Percentiles rank a stretch among this genome's conserved stretches.
phyloP scores from a whole-genome alignment of 768 basidiomycete species.

The Megacollybia marginata region DNA sequence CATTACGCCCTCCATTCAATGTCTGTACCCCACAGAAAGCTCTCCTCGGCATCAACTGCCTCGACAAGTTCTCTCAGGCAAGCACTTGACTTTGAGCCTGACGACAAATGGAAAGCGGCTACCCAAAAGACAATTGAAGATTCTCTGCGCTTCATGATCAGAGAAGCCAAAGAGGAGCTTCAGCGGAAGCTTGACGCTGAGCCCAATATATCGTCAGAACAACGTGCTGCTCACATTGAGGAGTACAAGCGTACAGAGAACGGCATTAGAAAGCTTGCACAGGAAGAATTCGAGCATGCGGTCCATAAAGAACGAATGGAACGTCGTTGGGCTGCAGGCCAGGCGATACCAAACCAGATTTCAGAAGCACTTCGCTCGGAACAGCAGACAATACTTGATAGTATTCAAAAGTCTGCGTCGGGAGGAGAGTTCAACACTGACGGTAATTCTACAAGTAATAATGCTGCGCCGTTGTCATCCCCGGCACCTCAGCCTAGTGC shows the following conservation, averaged over 20 bases:
- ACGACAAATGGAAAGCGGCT: constrained; percentile 45
- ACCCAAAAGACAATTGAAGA: constrained; percentile 44
- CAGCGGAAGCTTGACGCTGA: not conserved
- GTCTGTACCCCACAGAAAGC: constrained; percentile 19
- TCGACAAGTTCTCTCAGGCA: constrained; percentile 8
- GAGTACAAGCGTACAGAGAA: not conserved
- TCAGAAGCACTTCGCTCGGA: not conserved
- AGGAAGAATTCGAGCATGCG: not conserved
- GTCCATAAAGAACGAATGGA: not conserved
- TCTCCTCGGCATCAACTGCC: constrained; percentile 13
- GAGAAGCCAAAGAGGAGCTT: constrained; percentile 19
- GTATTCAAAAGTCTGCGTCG: not conserved
- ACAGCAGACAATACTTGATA: not conserved
- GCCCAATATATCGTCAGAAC: not conserved
- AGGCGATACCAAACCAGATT: not conserved
- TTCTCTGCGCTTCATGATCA: constrained; percentile 33
- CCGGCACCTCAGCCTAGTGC: not conserved
- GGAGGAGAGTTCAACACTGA: too few relatives aligned
- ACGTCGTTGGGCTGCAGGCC: not conserved
- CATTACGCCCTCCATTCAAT: constrained; percentile 20
- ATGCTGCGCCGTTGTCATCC: too few relatives aligned
- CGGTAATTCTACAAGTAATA: too few relatives aligned
- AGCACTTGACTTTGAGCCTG: constrained; percentile 31
- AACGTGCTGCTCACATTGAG: constrained; percentile 11
- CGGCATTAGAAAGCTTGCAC: not conserved